Evolutionary conservation across 176 grass and related monocot genomes (phyloP).

Genomic region (Lolium perenne): DNA sequence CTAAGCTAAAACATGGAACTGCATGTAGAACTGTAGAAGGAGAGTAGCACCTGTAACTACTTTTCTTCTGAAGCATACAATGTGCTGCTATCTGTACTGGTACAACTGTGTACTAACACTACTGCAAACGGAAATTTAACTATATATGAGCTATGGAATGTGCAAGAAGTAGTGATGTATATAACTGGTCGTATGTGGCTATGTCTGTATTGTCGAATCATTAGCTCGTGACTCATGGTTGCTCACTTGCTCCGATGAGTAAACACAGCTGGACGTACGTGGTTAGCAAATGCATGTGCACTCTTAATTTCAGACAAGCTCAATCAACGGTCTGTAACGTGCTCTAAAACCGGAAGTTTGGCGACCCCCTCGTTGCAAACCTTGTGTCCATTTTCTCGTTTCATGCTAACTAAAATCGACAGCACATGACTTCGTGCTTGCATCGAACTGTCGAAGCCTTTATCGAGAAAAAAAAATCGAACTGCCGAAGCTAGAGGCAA

Average conservation of each 20-base stretch:
- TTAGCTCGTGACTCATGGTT: not conserved
- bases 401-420: not conserved
- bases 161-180: not conserved
- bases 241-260: not conserved
- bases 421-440: constrained; percentile 1
- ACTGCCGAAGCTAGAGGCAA: too few relatives aligned
- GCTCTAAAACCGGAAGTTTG: not conserved
- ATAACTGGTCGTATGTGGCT: not conserved
- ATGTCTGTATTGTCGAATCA: not conserved
- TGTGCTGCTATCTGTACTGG: not conserved
- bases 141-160: not conserved
- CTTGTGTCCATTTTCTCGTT: constrained; percentile 12
- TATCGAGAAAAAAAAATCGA: too few relatives aligned
- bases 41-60: not conserved
- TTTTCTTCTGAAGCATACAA: not conserved
- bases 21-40: not conserved
- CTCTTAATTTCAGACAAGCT: constrained; percentile 13
- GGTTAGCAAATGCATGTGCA: not conserved
- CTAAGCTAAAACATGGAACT: not conserved
- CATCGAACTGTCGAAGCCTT: not conserved
- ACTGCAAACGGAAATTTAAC: not conserved
- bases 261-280: not conserved
- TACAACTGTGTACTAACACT: not conserved
- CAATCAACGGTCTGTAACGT: not conserved
- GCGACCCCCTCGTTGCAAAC: not conserved